Base-by-base conservation (phyloP, 2,329 filamentous ascomycete species). In the Aspergillus costaricaensis region DNA sequence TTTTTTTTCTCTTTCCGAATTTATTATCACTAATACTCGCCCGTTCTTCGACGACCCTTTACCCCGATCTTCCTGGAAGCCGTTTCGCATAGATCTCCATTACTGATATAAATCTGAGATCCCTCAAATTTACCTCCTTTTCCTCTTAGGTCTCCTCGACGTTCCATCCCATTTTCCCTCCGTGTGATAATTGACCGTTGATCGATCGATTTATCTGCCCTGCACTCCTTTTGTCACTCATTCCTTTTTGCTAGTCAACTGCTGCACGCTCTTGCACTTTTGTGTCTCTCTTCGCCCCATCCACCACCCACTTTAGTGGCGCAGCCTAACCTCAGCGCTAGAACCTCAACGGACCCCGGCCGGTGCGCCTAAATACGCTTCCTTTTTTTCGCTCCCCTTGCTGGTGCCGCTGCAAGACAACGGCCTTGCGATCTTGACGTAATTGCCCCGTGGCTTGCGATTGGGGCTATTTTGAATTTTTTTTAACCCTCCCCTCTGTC, bases 361-460 rank as follows among this genome's bases (percentile, higher is more conserved):
- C 55, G 21, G 50, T 55, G 54, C 51, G 47, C 51, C 62, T 65
- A 61, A 62, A 55, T 59, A 61, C 60, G 55, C 60, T 63, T 57
- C 58, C 50, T 51, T 54, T 60, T 50, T 39, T 57, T 41, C 32
- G 32, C 32, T 56, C 58, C 58, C 30, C 60, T 43, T 60, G 59
- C 51, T 59, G 60, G 60, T 61, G 58, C 58, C 55, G 59, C 65
- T 65, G 63, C 60, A 65, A 58, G 62, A 63, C 62, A 65, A 64
- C 63, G 56, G 59, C 61, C 58, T 59, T 58, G 55, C 59, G 61
- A 64, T 62, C 61, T 62, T 67, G 65, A 67, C 65, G 65, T 67
- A 67, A 67, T 67, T 62, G 61, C 59, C 58, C 57, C 62, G 61
- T 64, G 60, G 58, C 56, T 59, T 64, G 55, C 51, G 53, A 58